These are phyloP conservation scores for Hyparrhenia diplandra DNA, from an alignment of 176 grass and related monocot species.

Conservation along the genomic window DNA sequence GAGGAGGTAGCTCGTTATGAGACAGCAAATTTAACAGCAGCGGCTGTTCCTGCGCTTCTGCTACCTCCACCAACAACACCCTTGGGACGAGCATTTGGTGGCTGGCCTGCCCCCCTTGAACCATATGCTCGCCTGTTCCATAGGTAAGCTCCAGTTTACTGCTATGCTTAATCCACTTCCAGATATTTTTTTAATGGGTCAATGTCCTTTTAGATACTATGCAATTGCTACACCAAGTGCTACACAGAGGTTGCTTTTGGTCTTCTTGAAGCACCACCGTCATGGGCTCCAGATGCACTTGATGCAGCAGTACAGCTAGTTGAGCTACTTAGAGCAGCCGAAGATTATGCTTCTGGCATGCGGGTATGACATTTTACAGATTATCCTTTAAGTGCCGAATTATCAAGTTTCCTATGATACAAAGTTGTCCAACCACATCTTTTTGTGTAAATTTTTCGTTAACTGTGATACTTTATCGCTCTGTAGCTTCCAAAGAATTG, in stretches of 20 bases:
- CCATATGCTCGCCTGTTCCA: slow-evolving; percentile 97
- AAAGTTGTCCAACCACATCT: slow-evolving; percentile 1
- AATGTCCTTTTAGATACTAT: slow-evolving; percentile 69
- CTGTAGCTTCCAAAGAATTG: slow-evolving; percentile 91
- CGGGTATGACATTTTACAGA: slow-evolving; percentile 48
- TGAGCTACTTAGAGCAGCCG: slow-evolving; percentile 96
- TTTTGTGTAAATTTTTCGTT: slow-evolving; percentile 11
- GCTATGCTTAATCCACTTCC: slow-evolving; percentile 10
- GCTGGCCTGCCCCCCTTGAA: slow-evolving; percentile 89
- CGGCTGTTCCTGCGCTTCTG: slow-evolving; percentile 94
- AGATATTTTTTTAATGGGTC: not conserved
- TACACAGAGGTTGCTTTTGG: slow-evolving; percentile 89
- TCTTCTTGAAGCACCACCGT: slow-evolving; percentile 97
- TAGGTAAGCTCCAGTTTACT: slow-evolving; percentile 44
- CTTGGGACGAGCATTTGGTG: slow-evolving; percentile 96
- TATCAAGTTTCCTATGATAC: not conserved
- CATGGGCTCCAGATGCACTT: slow-evolving; percentile 98
- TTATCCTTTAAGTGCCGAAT: slow-evolving; percentile 3
- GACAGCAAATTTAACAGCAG: slow-evolving; percentile 93
- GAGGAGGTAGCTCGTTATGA: slow-evolving; percentile 92
- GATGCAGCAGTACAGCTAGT: slow-evolving; percentile 99
- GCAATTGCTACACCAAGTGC: slow-evolving; percentile 99
- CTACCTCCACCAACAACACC: slow-evolving; percentile 92
- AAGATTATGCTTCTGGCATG: slow-evolving; percentile 93
- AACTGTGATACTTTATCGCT: slow-evolving; percentile 22